Evolutionary conservation across 225 moss, liverwort and hornwort genomes (phyloP), one percentile per base, ranked within the genome.

Genomic region (Asterella californica): DNA sequence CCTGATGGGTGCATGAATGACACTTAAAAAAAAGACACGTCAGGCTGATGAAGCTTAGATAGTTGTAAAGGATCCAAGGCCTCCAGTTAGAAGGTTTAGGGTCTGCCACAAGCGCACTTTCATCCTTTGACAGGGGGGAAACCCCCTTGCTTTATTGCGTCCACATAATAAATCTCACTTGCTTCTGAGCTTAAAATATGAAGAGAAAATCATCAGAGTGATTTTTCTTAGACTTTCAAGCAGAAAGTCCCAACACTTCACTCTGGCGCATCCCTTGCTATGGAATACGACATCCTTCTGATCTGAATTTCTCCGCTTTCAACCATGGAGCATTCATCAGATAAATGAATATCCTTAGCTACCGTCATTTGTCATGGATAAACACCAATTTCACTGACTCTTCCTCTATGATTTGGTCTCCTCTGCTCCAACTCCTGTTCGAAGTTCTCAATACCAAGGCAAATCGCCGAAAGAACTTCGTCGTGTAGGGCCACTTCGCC

Each of bases 361-460:
- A 75, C 27, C 15, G 24, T 22, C 70, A 71, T 24, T 19, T 78
- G 47, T 76, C n/a, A n/a, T 75, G 61, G 32, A 66, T 36, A 72
- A 34, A 78, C 59, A 64, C 63, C 30, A 21, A 46, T 33, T 70
- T 79, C 36, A 53, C 66, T 62, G 77, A 75, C 50, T 47, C 62
- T 78, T 62, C 52, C 61, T 78, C 63, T 64, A 34, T 69, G 42
- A 11, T 53, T 67, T 48, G 73, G 71, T 67, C 88, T 87, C 73
- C 78, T 90, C 72, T 87, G 86, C 84, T 83, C 89, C 53, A 91
- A 63, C 68, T 92, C 90, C 57, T 81, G 86, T 83, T 96, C 92
- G 79, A 96, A 94, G 55, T 96, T 90, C 77, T 86, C 84, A 48
- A 96, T 86, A 34, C 88, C 88, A 60, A 79, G 48, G 64, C 94